Evolutionary conservation across 2,329 filamentous ascomycete genomes (phyloP), one percentile per base, ranked within the genome.

Genomic region (Talaromyces sp.): DNA sequence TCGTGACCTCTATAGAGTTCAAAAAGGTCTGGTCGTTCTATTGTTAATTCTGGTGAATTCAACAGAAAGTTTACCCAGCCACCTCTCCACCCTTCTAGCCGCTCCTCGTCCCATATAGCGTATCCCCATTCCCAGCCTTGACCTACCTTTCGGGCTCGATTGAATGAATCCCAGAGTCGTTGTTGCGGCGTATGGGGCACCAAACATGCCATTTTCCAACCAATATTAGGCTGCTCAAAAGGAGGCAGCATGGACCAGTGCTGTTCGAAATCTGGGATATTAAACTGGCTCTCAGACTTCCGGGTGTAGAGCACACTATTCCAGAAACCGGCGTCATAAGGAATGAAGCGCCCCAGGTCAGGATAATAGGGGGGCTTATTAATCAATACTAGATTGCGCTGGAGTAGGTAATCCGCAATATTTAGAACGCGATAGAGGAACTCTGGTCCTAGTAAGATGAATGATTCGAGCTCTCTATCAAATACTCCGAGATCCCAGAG

Each of bases 351-450:
- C 9, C 31, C 9, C 31, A 33, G 23, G 23, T 23, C 23, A 33
- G 31, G 9, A 33, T 33, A 33, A 33, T 36, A 4, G 16, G 14
- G 34, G 12, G 34, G 5, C 5, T 14, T 23, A 30, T 59, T 59
- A 18, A 31, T 23, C 23, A 54, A 28, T 16, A 59, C 33, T 34
- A 59, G 40, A 31, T 44, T 44, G 18, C 50, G 50, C 50, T 40
- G 50, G 34, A 44, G 27, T 1, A 44, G 8, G 27, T 18, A 30
- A 18, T 59, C 57, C 14, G 57, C 18, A 54, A 54, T 28, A 54
- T 59, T 27, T 7, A 59, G 23, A 27, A 59, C 34, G 6, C 50
- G 50, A 53, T 54, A 54, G 16, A 54, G 47, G 12, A 59, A 54
- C 1, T 18, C 31, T 27, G 50, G 57, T 31, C 50, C 57, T 5